Percentiles rank a stretch among this genome's conserved stretches.
phyloP scores from a whole-genome alignment of 148 eudicot species.

The Rhododendron kiyosumense region DNA sequence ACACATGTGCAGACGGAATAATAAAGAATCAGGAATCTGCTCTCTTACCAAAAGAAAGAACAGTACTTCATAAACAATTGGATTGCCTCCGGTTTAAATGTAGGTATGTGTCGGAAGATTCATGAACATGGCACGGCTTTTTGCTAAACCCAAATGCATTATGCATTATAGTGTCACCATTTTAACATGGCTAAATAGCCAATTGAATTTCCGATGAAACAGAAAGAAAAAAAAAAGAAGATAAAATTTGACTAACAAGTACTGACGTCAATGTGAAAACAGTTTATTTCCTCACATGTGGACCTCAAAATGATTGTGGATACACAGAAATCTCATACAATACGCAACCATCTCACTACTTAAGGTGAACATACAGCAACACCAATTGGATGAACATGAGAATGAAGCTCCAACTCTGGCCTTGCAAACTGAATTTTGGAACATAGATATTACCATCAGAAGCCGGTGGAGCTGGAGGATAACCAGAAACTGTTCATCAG shows the following conservation, averaged over 20 bases:
- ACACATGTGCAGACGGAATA: background rate
- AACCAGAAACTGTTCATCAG: slow-evolving; percentile 5
- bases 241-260: background rate
- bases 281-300: background rate
- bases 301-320: background rate
- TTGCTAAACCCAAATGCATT: too few relatives aligned
- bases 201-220: too few relatives aligned
- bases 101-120: too few relatives aligned
- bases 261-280: background rate
- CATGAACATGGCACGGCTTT: too few relatives aligned
- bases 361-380: slow-evolving; percentile 22
- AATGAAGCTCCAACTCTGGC: slow-evolving; percentile 31
- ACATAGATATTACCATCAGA: background rate
- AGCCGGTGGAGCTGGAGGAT: background rate
- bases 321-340: background rate
- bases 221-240: background rate
- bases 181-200: background rate
- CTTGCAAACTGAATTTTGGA: background rate
- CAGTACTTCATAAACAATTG: background rate
- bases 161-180: too few relatives aligned
- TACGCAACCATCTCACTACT: background rate
- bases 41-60: too few relatives aligned
- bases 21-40: background rate
- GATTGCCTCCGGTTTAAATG: background rate
- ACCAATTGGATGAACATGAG: slow-evolving; percentile 28